Evolutionary conservation across 1,284 basidiomycete genomes (phyloP).

Genomic region (Caloboletus firmus): DNA sequence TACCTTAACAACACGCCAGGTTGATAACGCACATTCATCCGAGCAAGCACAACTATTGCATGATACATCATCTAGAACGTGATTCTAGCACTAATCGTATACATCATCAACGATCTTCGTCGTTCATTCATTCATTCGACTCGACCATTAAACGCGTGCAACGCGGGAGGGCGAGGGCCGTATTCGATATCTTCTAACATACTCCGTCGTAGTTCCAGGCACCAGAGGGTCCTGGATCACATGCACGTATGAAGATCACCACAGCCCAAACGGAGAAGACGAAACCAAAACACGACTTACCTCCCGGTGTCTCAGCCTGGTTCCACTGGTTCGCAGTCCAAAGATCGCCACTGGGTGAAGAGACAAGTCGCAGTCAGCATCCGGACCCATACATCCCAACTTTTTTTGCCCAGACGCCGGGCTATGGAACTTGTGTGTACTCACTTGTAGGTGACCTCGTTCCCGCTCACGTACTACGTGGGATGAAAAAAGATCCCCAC

Average conservation of each 20-base stretch:
- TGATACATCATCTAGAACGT: background rate
- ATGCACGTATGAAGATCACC: background rate
- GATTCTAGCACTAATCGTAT: background rate
- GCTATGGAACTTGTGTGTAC: background rate
- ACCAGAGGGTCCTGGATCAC: conserved; percentile 14
- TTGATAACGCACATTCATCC: background rate
- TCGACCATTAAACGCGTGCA: background rate
- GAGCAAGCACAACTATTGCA: background rate
- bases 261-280: background rate
- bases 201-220: conserved; percentile 18
- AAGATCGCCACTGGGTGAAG: conserved; percentile 23
- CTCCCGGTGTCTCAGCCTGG: conserved; percentile 25
- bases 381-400: too few species aligned
- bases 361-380: conserved; percentile 6
- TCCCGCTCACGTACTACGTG: conserved; percentile 24
- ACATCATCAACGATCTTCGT: background rate
- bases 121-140: background rate
- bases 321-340: conserved; percentile 30
- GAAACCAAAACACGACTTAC: conserved; percentile 8
- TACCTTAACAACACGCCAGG: background rate
- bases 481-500: background rate
- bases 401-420: too few species aligned
- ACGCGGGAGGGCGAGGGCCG: too few species aligned
- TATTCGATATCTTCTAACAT: conserved; percentile 7
- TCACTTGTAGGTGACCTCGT: conserved; percentile 25